These are phyloP conservation scores for Metschnikowia lachancei DNA, from an alignment of 805 yeast genomes.

Conservation along the genomic window DNA sequence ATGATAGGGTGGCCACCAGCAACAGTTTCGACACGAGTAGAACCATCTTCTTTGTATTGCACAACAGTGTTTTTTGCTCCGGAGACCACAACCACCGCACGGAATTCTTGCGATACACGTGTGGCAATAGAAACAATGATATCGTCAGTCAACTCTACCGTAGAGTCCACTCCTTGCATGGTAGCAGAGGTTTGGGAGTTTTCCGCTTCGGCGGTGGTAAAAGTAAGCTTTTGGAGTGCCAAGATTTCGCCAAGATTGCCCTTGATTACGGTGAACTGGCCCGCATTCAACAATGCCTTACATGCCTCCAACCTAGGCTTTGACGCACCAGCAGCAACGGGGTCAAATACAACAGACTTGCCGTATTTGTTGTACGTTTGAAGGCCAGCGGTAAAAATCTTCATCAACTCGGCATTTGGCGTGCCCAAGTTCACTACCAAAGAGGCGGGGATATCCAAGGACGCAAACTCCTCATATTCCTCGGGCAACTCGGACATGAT, in stretches of 20 bases:
- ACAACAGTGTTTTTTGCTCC: slow-evolving; percentile 45
- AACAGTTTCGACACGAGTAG: slow-evolving; percentile 23
- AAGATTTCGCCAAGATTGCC: slow-evolving; percentile 85
- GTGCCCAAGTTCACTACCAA: slow-evolving; percentile 78
- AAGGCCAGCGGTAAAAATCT: slow-evolving; percentile 50
- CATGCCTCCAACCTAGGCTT: slow-evolving; percentile 50
- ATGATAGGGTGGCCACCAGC: slow-evolving; percentile 61
- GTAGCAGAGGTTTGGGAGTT: slow-evolving; percentile 6
- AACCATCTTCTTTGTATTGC: not conserved
- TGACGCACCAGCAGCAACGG: slow-evolving; percentile 92
- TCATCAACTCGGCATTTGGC: slow-evolving; percentile 44
- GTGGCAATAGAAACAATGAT: slow-evolving; percentile 40
- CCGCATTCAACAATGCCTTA: slow-evolving; percentile 49
- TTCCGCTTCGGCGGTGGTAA: slow-evolving; percentile 13
- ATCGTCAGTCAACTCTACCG: slow-evolving; percentile 18
- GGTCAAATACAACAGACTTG: slow-evolving; percentile 75
- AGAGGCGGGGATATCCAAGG: slow-evolving; percentile 46
- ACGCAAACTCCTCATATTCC: slow-evolving; percentile 68
- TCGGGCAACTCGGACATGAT: slow-evolving; percentile 74
- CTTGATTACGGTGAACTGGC: slow-evolving; percentile 66
- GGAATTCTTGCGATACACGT: slow-evolving; percentile 47
- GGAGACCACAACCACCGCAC: slow-evolving; percentile 66
- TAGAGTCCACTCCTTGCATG: slow-evolving; percentile 76
- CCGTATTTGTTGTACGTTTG: slow-evolving; percentile 53
- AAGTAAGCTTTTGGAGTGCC: slow-evolving; percentile 47